Conservation (phyloP, 2,329 filamentous ascomycete genomes). For the Cladophialophora carrionii region DNA sequence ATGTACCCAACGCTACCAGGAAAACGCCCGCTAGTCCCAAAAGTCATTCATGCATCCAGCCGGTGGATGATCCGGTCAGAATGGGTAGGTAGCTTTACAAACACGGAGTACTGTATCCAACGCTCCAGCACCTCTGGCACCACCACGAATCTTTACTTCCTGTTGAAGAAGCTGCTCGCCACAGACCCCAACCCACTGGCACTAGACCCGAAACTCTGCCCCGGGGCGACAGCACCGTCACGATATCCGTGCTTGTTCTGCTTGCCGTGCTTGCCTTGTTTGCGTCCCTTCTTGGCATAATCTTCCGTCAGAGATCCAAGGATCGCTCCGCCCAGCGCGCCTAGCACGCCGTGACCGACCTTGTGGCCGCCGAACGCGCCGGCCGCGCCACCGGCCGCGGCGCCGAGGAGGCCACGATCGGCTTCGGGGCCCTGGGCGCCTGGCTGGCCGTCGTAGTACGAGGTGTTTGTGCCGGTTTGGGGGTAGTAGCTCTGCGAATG, state of each 20-base stretch:
- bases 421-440: constrained; percentile 46
- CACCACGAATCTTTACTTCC: constrained; percentile 9
- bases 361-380: constrained; percentile 62
- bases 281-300: constrained; percentile 52
- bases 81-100: no score
- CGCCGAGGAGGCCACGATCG: constrained; percentile 61
- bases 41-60: neutral
- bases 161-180: constrained; percentile 30
- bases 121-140: neutral
- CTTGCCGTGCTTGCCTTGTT: constrained; percentile 38
- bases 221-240: neutral
- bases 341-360: constrained; percentile 59
- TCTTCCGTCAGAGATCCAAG: constrained; percentile 60
- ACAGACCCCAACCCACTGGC: constrained; percentile 7
- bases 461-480: constrained; percentile 14
- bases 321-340: constrained; percentile 61
- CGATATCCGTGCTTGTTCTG: constrained; percentile 26
- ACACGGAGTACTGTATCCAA: no score
- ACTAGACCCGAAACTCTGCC: neutral
- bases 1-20: neutral
- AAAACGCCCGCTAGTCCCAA: neutral
- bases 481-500: constrained; percentile 15
- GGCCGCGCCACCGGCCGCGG: constrained; percentile 60
- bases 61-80: no score
- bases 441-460: constrained; percentile 14